A percentile compares a stretch with the other conserved stretches of the same genome.
Evolutionary conservation across 129 eudicot species (phyloP).

Genomic region (Centella asiatica): DNA sequence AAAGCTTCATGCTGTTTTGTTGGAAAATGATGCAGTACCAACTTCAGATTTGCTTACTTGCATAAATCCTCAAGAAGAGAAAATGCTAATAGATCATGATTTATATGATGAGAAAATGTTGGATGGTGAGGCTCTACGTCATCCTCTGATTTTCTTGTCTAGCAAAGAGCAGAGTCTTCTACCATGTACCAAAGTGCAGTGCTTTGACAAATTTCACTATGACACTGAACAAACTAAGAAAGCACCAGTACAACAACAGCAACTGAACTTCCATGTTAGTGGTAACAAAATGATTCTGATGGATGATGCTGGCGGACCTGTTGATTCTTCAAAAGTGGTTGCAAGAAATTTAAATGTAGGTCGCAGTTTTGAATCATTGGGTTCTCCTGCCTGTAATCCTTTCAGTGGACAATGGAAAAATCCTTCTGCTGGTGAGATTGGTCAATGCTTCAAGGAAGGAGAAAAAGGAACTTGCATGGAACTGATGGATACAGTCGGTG

Average conservation of each 20-base stretch:
- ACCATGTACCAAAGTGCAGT: constrained; percentile 26
- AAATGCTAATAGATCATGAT: constrained; percentile 24
- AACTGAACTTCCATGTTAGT: constrained; percentile 4
- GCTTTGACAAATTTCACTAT: constrained; percentile 2
- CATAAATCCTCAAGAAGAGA: constrained; percentile 24
- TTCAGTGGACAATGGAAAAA: constrained; percentile 14
- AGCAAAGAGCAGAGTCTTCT: constrained; percentile 34
- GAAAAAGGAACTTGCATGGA: constrained; percentile 13
- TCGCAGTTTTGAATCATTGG: neutral
- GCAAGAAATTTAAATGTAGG: constrained; percentile 7
- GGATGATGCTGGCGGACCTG: constrained; percentile 18
- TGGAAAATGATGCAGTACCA: constrained; percentile 35
- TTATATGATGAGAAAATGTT: constrained; percentile 25
- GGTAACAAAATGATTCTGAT: constrained; percentile 8
- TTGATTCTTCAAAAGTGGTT: constrained; percentile 18
- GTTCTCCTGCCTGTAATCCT: constrained; percentile 22
- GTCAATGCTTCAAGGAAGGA: constrained; percentile 5
- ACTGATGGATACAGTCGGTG: constrained; percentile 14
- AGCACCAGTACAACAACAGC: constrained; percentile 9
- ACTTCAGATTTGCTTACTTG: constrained; percentile 34
- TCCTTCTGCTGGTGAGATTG: constrained; percentile 1
- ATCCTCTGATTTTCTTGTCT: constrained; percentile 18
- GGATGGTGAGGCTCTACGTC: constrained; percentile 16
- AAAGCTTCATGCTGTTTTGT: constrained; percentile 50
- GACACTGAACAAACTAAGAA: constrained; percentile 1